phyloP scores from a whole-genome alignment of 1,139 yeast genomes.

The Arxiozyma telluris region DNA sequence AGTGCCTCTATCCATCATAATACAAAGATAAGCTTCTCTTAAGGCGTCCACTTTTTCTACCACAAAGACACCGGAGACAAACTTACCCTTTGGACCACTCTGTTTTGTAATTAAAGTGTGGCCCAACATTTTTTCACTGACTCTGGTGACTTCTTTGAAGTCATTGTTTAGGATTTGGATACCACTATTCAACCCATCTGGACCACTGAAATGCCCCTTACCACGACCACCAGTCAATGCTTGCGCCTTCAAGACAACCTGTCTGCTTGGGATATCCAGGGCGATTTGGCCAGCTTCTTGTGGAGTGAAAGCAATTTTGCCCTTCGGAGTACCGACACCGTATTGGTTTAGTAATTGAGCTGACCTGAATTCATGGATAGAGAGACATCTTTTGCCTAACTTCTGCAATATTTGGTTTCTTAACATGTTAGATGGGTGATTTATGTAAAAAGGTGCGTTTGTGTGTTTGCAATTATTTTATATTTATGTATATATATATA shows the following conservation, averaged over 20 bases:
- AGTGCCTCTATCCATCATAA: slow-evolving; percentile 85
- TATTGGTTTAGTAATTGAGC: slow-evolving; percentile 74
- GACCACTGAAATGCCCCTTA: slow-evolving; percentile 81
- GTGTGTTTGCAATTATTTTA: background rate
- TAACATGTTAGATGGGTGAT: background rate
- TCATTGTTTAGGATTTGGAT: slow-evolving; percentile 61
- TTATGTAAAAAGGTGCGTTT: too few species aligned
- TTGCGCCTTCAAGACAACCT: slow-evolving; percentile 94
- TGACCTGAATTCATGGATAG: slow-evolving; percentile 93
- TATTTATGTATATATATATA: too few species aligned
- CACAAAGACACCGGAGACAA: slow-evolving; percentile 91
- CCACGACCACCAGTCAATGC: slow-evolving; percentile 99
- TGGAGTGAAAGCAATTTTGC: slow-evolving; percentile 84
- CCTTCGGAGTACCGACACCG: slow-evolving; percentile 87
- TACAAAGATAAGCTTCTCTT: slow-evolving; percentile 92
- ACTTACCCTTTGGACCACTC: slow-evolving; percentile 95
- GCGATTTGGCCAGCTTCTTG: slow-evolving; percentile 84
- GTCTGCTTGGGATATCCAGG: slow-evolving; percentile 54
- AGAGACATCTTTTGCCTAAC: slow-evolving; percentile 48
- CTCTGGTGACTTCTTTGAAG: slow-evolving; percentile 78
- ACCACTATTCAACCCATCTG: slow-evolving; percentile 89
- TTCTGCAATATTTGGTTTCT: slow-evolving; percentile 3
- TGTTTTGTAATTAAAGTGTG: slow-evolving; percentile 96
- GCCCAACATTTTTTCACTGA: slow-evolving; percentile 82
- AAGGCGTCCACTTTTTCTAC: slow-evolving; percentile 91